A percentile compares a stretch with the other conserved stretches of the same genome.
Conservation (phyloP, 495 filamentous ascomycete genomes). For the Trichocladium uniseriatum region DNA sequence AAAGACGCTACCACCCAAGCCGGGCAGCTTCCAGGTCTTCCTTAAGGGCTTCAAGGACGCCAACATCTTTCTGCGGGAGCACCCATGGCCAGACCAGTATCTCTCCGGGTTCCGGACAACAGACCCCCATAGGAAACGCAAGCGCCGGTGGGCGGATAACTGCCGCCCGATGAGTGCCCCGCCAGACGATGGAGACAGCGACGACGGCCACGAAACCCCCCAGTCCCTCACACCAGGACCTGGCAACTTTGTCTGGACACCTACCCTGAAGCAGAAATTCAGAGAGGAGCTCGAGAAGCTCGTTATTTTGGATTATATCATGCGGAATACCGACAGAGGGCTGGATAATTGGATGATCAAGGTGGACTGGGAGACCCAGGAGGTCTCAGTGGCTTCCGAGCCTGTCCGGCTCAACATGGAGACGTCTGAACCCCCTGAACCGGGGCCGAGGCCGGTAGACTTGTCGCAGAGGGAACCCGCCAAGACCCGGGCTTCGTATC, state of each 20-base stretch:
- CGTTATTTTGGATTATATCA: constrained; percentile 97
- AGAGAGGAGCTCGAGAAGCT: constrained; percentile 93
- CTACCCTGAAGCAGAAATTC: constrained; percentile 80
- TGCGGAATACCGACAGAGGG: constrained; percentile 96
- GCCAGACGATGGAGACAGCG: constrained; percentile 65
- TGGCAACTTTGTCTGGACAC: constrained; percentile 74
- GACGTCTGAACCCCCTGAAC: constrained; percentile 31
- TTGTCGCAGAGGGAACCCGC: constrained; percentile 37
- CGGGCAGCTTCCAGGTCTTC: constrained; percentile 95
- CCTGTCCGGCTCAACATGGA: constrained; percentile 58
- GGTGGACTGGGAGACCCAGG: constrained; percentile 73
- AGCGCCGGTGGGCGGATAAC: constrained; percentile 67
- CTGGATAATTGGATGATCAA: constrained; percentile 99
- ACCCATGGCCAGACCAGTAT: constrained; percentile 96
- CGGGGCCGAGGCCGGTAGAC: constrained; percentile 51
- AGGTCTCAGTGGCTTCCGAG: constrained; percentile 78
- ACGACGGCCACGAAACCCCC: constrained; percentile 43
- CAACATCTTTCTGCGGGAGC: constrained; percentile 85
- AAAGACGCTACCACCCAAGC: constrained; percentile 82
- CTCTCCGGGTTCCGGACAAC: constrained; percentile 66
- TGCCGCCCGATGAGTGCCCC: constrained; percentile 62
- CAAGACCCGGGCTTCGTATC: constrained; percentile 43
- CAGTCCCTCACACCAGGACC: constrained; percentile 31
- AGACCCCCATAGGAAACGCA: constrained; percentile 60
- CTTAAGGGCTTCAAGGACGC: constrained; percentile 94